Conservation (phyloP, 192 early-diverging fungal genomes). For the Obelidium mucronatum region DNA sequence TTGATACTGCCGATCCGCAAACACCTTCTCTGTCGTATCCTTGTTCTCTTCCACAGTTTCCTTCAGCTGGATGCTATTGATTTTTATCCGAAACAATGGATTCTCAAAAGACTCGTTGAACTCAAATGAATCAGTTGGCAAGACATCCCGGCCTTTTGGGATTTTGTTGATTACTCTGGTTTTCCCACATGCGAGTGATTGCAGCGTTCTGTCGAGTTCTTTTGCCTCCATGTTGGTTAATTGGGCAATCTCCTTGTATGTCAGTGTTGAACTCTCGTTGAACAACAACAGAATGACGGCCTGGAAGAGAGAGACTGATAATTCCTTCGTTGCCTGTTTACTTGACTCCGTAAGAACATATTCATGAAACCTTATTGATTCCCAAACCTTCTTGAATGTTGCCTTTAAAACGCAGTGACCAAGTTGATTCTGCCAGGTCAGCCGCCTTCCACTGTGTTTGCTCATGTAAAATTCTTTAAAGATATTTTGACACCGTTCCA, state of each 20-base stretch:
- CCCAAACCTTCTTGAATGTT: constrained; percentile 62
- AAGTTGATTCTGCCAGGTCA: constrained; percentile 88
- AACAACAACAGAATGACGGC: constrained; percentile 67
- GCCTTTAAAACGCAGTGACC: constrained; percentile 77
- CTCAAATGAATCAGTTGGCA: constrained; percentile 55
- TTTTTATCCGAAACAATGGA: constrained; percentile 47
- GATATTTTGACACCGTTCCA: constrained; percentile 60
- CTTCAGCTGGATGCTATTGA: constrained; percentile 60
- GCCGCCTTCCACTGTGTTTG: constrained; percentile 79
- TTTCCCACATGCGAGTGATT: constrained; percentile 84
- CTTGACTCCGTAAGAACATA: constrained; percentile 56
- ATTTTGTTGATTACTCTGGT: constrained; percentile 47
- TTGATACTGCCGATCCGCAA: constrained; percentile 86
- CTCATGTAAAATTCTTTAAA: constrained; percentile 82
- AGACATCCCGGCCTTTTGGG: constrained; percentile 40
- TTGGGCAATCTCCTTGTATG: constrained; percentile 73
- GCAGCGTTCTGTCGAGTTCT: constrained; percentile 84
- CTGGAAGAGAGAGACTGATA: constrained; percentile 55
- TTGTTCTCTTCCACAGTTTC: constrained; percentile 78
- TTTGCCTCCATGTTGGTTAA: constrained; percentile 75
- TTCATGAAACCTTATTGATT: constrained; percentile 22
- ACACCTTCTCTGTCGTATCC: constrained; percentile 83
- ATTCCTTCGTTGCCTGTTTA: constrained; percentile 58
- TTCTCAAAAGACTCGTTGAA: constrained; percentile 84
- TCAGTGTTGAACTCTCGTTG: constrained; percentile 54